Base-by-base conservation (phyloP, 768 basidiomycete genomes). In the Suillus discolor region DNA sequence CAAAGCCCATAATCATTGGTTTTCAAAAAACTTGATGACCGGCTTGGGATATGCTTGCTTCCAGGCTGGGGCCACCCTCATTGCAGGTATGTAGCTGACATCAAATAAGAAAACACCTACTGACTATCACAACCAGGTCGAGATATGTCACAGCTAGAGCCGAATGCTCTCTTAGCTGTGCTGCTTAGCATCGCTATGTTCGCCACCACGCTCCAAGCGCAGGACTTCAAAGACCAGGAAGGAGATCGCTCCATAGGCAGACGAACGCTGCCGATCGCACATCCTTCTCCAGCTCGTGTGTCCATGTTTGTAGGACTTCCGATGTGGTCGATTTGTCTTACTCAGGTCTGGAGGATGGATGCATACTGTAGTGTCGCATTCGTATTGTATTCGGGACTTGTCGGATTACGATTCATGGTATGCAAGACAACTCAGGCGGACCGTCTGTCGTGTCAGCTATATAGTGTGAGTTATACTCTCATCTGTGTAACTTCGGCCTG, bases 251-350 rank as follows among this genome's bases (percentile, higher is more conserved):
- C 73, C 15, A 72, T 75, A 13, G 81, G 81, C 4, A 73, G 84
- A 34, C 67, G 72, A 11, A 85, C 84, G 0, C 65, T 85, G 1
- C 84, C 84, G 4, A 81, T 85, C 65, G 76, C 77, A 15, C 75
- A 79, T 20, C 84, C 84, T 20, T 70, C 57, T 13, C 67, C 72
- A 18, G 73, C 74, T 8, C 72, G 75, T 23, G 16, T 61, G 1
- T 72, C 74, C 18, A 73, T 70, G 20, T 69, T 77, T 70, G 15
- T 76, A 12, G 71, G 71, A 41, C 59, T 75, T 2, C 75, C 75
- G 8, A 45, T 77, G 20, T 75, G 75, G 76, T 77, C 76, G 36
- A 8, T 77, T 41, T 75, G 69, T 36, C 62, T 75, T 62, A 62
- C 71, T 31, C 66, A 67, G 9, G 38, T 75, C 45, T 75, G 75